Evolutionary conservation across 2,329 filamentous ascomycete genomes (phyloP), one percentile per base, ranked within the genome.

Genomic region (Akanthomyces muscarius): DNA sequence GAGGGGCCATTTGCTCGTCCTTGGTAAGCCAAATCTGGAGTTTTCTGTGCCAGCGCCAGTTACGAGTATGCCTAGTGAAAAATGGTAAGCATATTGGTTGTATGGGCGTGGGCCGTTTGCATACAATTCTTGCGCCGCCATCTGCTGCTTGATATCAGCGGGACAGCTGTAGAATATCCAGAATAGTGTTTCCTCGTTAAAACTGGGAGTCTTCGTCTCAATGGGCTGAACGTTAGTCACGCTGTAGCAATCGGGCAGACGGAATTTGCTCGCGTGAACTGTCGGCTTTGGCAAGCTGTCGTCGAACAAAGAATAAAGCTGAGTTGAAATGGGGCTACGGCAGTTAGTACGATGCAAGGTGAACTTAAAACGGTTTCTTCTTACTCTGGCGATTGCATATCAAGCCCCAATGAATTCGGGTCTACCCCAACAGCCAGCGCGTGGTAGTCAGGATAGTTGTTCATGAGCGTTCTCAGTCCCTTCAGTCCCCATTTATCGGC

Each of bases 131-230:
- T 81, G 76, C 0, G 86, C 86, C 3, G 86, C 86, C 74, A 87
- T 76, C 54, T 86, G 82, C 70, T 89, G 86, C 71, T 87, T 85
- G 42, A 83, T 70, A 68, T 89, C 86, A 51, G 81, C 78, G 8
- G 86, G 84, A 64, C 84, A 87, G 73, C 83, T 87, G 73, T 89
- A 89, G 70, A 89, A 89, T 66, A 89, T 89, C 81, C 84, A 88
- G 73, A 89, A 85, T 54, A 89, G 75, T 0, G 86, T 88, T 73
- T 89, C 86, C 66, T 89, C 86, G 67, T 88, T 88, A 73, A 89
- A 88, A 66, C 82, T 87, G 47, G 79, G 78, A 55, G 89, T 86
- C 73, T 89, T 89, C 68, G 80, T 85, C 65, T 88, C 85, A 59
- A 89, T 82, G 3, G 84, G 80, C 66, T 87, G 85, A 30, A 88